Percentiles rank a stretch among this genome's conserved stretches.
Evolutionary conservation across 2,329 filamentous ascomycete genomes (phyloP).

Genomic region (Coniochaeta prunicola): DNA sequence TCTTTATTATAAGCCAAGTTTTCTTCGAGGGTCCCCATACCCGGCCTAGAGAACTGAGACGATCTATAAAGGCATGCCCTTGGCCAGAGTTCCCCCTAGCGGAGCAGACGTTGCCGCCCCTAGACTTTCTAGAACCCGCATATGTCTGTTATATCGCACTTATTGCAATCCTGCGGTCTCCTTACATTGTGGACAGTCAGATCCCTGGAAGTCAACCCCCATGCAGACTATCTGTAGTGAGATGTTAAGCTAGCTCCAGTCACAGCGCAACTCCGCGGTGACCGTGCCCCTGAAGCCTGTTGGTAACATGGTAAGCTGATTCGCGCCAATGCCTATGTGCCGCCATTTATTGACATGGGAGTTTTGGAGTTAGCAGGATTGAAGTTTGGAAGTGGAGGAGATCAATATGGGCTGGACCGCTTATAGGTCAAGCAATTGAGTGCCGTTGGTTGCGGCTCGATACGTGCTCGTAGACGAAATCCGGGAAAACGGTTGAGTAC

Average conservation of each 20-base stretch:
- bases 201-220: not conserved
- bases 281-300: not conserved
- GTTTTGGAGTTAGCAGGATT: not conserved
- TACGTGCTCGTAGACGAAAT: not conserved
- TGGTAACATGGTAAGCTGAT: not conserved
- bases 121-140: not conserved
- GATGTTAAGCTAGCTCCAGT: not conserved
- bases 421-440: not conserved
- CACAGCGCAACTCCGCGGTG: not conserved
- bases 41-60: not conserved
- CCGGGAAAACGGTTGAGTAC: conserved; percentile 1
- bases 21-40: not conserved
- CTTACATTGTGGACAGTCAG: not conserved
- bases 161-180: not conserved
- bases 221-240: not conserved
- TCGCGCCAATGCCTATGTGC: not conserved
- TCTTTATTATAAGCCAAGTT: not conserved
- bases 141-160: not conserved
- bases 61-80: not conserved
- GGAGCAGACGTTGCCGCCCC: too few relatives aligned
- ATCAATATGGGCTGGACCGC: not conserved
- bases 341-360: not conserved
- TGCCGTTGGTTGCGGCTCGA: not conserved
- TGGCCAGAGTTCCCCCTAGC: not conserved
- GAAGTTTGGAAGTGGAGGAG: not conserved